Evolutionary conservation across 352 stramenopile species (phyloP).

Genomic region (Phytophthora colocasiae): DNA sequence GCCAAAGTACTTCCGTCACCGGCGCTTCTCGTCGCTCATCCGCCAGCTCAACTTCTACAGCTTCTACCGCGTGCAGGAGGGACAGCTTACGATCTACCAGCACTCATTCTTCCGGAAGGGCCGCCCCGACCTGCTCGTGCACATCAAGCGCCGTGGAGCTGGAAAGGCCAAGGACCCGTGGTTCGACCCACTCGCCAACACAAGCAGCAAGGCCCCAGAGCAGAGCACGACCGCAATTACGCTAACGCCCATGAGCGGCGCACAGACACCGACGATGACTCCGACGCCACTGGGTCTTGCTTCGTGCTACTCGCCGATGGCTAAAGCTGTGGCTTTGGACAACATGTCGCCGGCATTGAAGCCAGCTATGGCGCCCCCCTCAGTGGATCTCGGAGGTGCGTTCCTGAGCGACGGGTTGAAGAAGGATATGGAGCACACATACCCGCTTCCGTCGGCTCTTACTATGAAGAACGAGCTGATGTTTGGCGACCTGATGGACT

Average conservation of each 20-base stretch:
- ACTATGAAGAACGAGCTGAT: conserved; percentile 62
- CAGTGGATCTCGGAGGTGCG: conserved; percentile 63
- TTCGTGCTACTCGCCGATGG: conserved; percentile 79
- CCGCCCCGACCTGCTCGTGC: conserved; percentile 76
- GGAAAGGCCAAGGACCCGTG: conserved; percentile 88
- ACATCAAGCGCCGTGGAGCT: conserved; percentile 86
- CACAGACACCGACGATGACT: conserved; percentile 37
- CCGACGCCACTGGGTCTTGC: conserved; percentile 42
- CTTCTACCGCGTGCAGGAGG: conserved; percentile 91
- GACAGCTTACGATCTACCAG: conserved; percentile 87
- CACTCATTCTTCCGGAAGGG: conserved; percentile 88
- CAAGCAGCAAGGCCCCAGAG: conserved; percentile 30
- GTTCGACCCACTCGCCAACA: conserved; percentile 74
- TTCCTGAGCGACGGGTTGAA: conserved; percentile 48
- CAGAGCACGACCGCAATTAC: not conserved
- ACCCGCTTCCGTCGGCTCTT: conserved; percentile 45
- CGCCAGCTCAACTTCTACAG: conserved; percentile 94
- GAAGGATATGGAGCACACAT: conserved; percentile 49
- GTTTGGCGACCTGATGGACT: conserved; percentile 41
- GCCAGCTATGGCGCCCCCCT: conserved; percentile 68
- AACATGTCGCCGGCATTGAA: conserved; percentile 89
- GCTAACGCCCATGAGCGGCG: conserved; percentile 12
- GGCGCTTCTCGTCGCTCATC: conserved; percentile 89
- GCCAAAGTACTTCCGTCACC: conserved; percentile 92
- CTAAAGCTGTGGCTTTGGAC: conserved; percentile 79